Evolutionary conservation across 352 stramenopile species (phyloP), one percentile per base, ranked within the genome.

Genomic region (Pythium pyrilobum): DNA sequence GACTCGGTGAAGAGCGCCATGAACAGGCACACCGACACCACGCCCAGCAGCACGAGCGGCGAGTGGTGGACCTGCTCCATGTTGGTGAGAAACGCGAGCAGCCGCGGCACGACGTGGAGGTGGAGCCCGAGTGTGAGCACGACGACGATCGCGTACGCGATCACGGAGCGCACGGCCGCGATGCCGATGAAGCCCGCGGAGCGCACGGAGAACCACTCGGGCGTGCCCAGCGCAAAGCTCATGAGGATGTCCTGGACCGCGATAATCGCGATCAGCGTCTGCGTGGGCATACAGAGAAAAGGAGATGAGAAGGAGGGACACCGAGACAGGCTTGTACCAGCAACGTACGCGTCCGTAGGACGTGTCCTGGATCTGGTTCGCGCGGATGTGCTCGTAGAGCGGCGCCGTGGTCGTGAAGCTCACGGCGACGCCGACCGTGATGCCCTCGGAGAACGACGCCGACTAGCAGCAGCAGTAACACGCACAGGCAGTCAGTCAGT

Each of bases 181-280:
- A 94, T 56, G 33, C 79, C 76, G 24, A 92, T 85, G 65, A 76
- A 89, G 10, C 77, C 71, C 33, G 85, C 67, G 0, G 80, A 89
- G 25, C 76, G 77, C 0, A 78, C 73, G 0, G 82, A 85, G 56
- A 94, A 94, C 83, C 83, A 94, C 60, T 94, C 83, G 1, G 83
- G 83, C 0, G 83, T 91, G 12, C 81, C 83, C 4, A 94, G 52
- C 15, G 80, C 82, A 64, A 94, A 94, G 36, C 83, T 94, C 83
- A 94, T 94, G 10, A 94, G 62, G 13, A 89, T 60, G 51, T 94
- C 83, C 60, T 94, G 83, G 3, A 92, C 75, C 5, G 81, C 83
- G 62, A 94, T 92, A 71, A 94, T 91, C 3, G 83, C 78, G 1
- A 79, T 89, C 25, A 94, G 65, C 11, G 81, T 89, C 79, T 94